Conservation (phyloP, 805 yeast species). For the Candida ipomoeae region DNA sequence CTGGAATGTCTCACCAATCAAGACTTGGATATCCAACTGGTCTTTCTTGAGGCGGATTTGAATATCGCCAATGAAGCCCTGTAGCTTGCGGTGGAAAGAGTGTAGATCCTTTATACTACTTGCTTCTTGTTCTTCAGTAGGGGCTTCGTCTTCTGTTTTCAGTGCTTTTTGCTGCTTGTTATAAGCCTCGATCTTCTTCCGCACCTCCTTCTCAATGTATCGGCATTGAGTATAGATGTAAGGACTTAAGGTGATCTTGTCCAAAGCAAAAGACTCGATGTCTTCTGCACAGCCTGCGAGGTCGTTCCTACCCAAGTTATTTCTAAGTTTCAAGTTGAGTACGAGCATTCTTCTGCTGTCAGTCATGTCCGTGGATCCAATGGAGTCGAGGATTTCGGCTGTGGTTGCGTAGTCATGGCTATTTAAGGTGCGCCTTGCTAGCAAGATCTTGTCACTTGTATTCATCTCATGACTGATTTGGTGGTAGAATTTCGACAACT, state of each 20-base stretch:
- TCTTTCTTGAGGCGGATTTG: conserved; percentile 30
- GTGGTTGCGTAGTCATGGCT: conserved; percentile 24
- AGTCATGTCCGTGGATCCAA: conserved; percentile 22
- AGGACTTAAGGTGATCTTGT: conserved; percentile 28
- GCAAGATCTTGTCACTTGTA: conserved; percentile 25
- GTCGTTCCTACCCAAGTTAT: conserved; percentile 18
- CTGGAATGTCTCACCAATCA: conserved; percentile 20
- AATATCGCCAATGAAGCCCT: conserved; percentile 36
- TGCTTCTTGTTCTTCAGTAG: neutral
- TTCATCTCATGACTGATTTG: conserved; percentile 15
- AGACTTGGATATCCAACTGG: conserved; percentile 22
- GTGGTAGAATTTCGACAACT: conserved; percentile 16
- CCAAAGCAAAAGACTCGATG: conserved; percentile 30
- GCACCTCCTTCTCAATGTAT: conserved; percentile 24
- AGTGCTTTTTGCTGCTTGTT: neutral
- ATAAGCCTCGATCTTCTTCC: conserved; percentile 12
- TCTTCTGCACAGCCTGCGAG: conserved; percentile 16
- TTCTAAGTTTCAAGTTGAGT: conserved; percentile 25
- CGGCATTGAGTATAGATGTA: conserved; percentile 32
- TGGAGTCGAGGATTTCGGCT: conserved; percentile 19
- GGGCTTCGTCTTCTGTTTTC: neutral
- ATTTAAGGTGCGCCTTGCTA: conserved; percentile 31
- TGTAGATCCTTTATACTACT: conserved; percentile 1
- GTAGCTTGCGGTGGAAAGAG: conserved; percentile 17
- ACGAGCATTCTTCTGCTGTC: conserved; percentile 25